A percentile compares a stretch with the other conserved stretches of the same genome.
phyloP scores from a whole-genome alignment of 2,329 filamentous ascomycete genomes.

The Colletotrichum horii region DNA sequence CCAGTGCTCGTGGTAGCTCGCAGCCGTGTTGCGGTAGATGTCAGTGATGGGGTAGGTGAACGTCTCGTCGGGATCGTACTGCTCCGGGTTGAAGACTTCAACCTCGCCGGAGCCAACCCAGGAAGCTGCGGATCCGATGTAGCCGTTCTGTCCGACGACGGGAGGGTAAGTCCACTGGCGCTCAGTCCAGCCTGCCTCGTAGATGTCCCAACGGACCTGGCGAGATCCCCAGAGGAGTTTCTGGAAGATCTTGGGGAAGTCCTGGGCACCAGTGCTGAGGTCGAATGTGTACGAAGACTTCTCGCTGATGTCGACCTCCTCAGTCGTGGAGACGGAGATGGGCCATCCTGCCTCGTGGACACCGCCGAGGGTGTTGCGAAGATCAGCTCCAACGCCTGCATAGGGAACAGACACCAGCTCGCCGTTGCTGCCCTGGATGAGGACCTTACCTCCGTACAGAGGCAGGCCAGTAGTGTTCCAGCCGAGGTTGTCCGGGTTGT shows the following conservation, averaged over 20 bases:
- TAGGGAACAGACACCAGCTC: conserved; percentile 49
- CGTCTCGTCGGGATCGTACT: conserved; percentile 29
- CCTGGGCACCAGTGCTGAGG: conserved; percentile 20
- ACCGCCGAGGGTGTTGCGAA: conserved; percentile 15
- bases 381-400: conserved; percentile 24
- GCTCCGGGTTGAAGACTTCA: conserved; percentile 23
- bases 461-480: conserved; percentile 31
- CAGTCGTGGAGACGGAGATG: neutral
- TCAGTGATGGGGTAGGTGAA: conserved; percentile 29
- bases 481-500: conserved; percentile 28
- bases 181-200: conserved; percentile 30
- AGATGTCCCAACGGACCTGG: conserved; percentile 29
- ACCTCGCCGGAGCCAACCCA: conserved; percentile 24
- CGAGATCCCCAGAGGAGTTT: conserved; percentile 27
- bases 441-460: conserved; percentile 39
- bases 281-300: conserved; percentile 15
- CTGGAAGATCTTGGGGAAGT: conserved; percentile 25
- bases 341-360: conserved; percentile 22
- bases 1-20: conserved; percentile 29
- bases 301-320: conserved; percentile 9
- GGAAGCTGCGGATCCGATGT: conserved; percentile 32
- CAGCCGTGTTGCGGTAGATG: conserved; percentile 22
- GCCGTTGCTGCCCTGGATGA: conserved; percentile 40
- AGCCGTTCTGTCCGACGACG: conserved; percentile 30
- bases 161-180: conserved; percentile 30